Evolutionary conservation across 2,329 filamentous ascomycete species (phyloP).

Genomic region (Pestalotiopsis sp.): DNA sequence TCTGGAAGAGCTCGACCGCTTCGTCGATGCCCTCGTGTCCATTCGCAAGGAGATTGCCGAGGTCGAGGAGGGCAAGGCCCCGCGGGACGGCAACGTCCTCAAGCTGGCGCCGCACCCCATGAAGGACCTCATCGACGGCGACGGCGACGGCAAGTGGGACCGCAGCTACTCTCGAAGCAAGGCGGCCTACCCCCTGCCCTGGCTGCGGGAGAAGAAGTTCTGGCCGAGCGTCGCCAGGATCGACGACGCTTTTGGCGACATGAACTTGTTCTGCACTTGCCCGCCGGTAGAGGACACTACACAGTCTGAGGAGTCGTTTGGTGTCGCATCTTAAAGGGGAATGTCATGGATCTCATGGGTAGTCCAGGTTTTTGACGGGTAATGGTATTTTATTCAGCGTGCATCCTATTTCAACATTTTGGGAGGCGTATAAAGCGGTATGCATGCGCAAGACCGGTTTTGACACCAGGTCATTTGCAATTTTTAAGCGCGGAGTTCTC

Average conservation of each 20-base stretch:
- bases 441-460: not conserved
- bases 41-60: conserved; percentile 85
- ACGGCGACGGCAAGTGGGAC: conserved; percentile 68
- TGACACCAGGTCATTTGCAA: conserved; percentile 6
- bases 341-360: not conserved
- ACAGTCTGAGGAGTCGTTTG: conserved; percentile 5
- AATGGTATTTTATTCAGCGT: not conserved
- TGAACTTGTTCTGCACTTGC: conserved; percentile 94
- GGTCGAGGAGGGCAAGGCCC: conserved; percentile 77
- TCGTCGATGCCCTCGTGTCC: conserved; percentile 84
- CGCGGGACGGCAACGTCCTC: conserved; percentile 78
- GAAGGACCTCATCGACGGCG: conserved; percentile 72
- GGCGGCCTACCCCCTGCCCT: conserved; percentile 85
- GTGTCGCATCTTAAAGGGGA: not conserved
- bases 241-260: conserved; percentile 89
- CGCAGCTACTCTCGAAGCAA: conserved; percentile 79
- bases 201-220: conserved; percentile 93
- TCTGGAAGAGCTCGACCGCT: conserved; percentile 90
- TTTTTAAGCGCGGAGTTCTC: conserved; percentile 14
- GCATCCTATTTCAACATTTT: conserved; percentile 16
- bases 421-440: conserved; percentile 6
- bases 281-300: conserved; percentile 75
- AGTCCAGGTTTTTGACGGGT: not conserved
- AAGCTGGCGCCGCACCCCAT: conserved; percentile 89
- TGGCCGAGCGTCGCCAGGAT: conserved; percentile 88